Evolutionary conservation across 345 rosid genomes (phyloP), one percentile per base, ranked within the genome.

Genomic region (Passiflora organensis): DNA sequence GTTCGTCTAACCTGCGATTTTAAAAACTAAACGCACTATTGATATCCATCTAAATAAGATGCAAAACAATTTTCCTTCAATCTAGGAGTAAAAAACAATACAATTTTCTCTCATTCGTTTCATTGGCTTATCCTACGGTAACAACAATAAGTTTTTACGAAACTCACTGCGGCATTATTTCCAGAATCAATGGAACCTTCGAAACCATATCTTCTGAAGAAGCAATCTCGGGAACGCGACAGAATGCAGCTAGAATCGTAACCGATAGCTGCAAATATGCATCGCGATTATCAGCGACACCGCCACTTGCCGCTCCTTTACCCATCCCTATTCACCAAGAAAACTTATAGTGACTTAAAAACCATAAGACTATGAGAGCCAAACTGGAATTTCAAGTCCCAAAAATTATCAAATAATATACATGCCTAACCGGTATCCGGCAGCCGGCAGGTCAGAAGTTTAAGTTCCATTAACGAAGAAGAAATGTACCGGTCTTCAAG

Each of bases 171-270:
- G 87, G 72, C 80, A 80, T 49, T 19, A 74, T 51, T 68, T 86
- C 85, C 57, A 91, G 74, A 45, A 85, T 63, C 47, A 72, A 53
- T 0, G 96, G 90, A 64, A 91, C 70, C 72, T 78, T 86, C 0
- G 77, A 81, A 45, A 82, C 71, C 90, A 88, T 86, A 6, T 82
- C 88, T 63, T 61, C 52, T 0, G 90, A 88, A 64, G 85, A 72
- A 64, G 96, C 89, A 52, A 91, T 77, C 63, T 81, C 90, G 1
- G 77, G 80, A 47, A 88, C 78, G 38, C 82, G 85, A 74, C 89
- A 85, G 53, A 88, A 80, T 6, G 87, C 85, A 61, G 93, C 86
- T 47, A 91, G 83, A 73, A 91, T 77, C 4, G 84, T 84, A 23
- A 86, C 72, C 0, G 96, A 80, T 15, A 91, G 65, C 67, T 74